phyloP scores from a whole-genome alignment of 1,284 basidiomycete species.

The Ceratobasidium papillatum region DNA sequence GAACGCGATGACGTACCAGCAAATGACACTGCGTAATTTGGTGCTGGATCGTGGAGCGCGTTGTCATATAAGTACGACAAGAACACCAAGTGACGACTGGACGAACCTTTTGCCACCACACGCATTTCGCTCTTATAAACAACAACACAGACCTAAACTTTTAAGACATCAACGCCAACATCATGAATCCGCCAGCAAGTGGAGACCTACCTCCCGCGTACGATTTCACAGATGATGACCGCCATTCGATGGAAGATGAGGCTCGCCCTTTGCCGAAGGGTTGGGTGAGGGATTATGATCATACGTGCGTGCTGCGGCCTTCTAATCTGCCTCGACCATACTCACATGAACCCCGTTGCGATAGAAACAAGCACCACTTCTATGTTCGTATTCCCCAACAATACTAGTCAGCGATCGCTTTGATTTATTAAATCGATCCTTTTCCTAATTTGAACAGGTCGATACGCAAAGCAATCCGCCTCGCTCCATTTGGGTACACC shows the following conservation, averaged over 20 bases:
- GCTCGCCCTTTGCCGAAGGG: constrained; percentile 61
- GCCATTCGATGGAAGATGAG: constrained; percentile 43
- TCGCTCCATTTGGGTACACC: constrained; percentile 74
- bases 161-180: not conserved
- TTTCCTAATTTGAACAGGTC: constrained; percentile 55
- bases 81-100: not conserved
- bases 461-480: constrained; percentile 71
- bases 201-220: constrained; percentile 18
- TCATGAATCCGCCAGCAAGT: constrained; percentile 11
- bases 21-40: not conserved
- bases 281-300: constrained; percentile 67
- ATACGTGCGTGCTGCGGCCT: constrained; percentile 41
- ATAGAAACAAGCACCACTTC: constrained; percentile 57
- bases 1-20: constrained; percentile 28
- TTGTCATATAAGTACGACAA: not conserved
- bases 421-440: constrained; percentile 51
- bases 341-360: constrained; percentile 5
- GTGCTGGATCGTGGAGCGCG: not conserved
- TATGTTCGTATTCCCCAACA: constrained; percentile 51
- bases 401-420: not conserved
- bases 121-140: not conserved
- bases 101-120: not conserved
- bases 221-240: constrained; percentile 39
- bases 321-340: not conserved
- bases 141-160: not conserved